Evolutionary conservation across 768 basidiomycete genomes (phyloP), one percentile per base, ranked within the genome.

Genomic region (Collybia nuda): DNA sequence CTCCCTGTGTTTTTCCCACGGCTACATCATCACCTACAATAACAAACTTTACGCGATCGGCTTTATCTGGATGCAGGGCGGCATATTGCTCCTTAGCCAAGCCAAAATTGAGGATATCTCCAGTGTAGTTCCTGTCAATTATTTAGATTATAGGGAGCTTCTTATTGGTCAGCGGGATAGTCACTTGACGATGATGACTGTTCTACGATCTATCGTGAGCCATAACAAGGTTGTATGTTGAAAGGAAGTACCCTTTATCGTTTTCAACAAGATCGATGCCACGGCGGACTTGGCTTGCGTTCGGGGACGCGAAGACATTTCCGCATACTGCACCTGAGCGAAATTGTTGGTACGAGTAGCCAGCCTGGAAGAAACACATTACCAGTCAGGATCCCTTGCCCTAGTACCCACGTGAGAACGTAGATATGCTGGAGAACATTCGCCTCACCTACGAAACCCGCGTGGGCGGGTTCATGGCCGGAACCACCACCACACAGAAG

Each of bases 11-110:
- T 54, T 73, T 80, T 11, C 89, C 90, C 22, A 96, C 93, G 2
- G 91, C 86, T 29, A 94, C 92, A 61, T 96, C 93, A 63, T 96
- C 93, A 5, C 86, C 92, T 5, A 96, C 90, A 38, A 93, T 79
- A 24, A 95, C 74, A 48, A 94, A 88, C 59, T 79, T 84, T 62
- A 91, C 79, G 22, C 71, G 70, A 45, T 86, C 78, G 1, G 86
- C 78, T 59, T 84, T 83, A 19, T 82, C 77, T 0, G 90, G 85
- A 48, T 87, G 78, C 42, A 74, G 66, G 4, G 90, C 84, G 2
- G 88, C 84, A 53, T 87, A 86, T 57, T 90, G 87, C 60, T 96
- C 92, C 57, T 84, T 87, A 2, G 93, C 93, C 8, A 96, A 79
- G 19, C 93, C 93, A 60, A 96, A 96, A 62, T 94, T 92, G 41